These are phyloP conservation scores for Diaporthe nobilis DNA, from an alignment of 2,329 filamentous ascomycete genomes.

Conservation along the genomic window DNA sequence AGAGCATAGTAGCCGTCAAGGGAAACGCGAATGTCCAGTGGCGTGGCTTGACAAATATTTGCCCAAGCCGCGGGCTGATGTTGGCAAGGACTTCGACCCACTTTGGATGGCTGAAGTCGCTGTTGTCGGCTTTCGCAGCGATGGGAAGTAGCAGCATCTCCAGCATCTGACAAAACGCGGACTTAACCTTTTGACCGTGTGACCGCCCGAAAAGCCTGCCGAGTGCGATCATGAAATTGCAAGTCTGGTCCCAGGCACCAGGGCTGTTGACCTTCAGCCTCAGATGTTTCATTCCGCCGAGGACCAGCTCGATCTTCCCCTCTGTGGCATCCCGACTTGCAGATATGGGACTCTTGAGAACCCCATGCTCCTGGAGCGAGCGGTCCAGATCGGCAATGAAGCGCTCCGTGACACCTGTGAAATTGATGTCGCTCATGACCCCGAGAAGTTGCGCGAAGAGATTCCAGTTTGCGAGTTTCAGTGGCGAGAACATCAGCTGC, in stretches of 20 bases:
- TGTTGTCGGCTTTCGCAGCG: conserved; percentile 81
- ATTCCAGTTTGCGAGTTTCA: conserved; percentile 95
- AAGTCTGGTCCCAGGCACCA: conserved; percentile 86
- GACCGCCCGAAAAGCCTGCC: conserved; percentile 87
- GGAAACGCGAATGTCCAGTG: conserved; percentile 94
- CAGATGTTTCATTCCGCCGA: conserved; percentile 92
- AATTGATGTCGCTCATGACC: conserved; percentile 96
- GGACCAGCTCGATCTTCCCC: conserved; percentile 85
- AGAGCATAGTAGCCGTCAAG: conserved; percentile 87
- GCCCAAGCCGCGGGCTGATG: conserved; percentile 82
- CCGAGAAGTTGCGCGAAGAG: conserved; percentile 93
- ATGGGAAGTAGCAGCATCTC: conserved; percentile 89
- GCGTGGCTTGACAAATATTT: conserved; percentile 91
- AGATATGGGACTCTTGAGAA: conserved; percentile 74
- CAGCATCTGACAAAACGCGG: conserved; percentile 93
- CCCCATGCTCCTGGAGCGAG: conserved; percentile 80
- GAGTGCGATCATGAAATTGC: conserved; percentile 87
- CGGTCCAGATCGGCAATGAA: conserved; percentile 86
- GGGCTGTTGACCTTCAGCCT: conserved; percentile 81
- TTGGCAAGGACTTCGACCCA: conserved; percentile 90
- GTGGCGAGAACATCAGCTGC: conserved; percentile 80
- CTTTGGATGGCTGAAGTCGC: conserved; percentile 83
- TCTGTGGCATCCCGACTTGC: conserved; percentile 77
- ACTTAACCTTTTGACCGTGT: conserved; percentile 91
- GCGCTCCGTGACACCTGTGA: conserved; percentile 83